A percentile compares a stretch with the other conserved stretches of the same genome.
phyloP scores from a whole-genome alignment of 2,329 filamentous ascomycete genomes.

The Diaporthe ampelina region DNA sequence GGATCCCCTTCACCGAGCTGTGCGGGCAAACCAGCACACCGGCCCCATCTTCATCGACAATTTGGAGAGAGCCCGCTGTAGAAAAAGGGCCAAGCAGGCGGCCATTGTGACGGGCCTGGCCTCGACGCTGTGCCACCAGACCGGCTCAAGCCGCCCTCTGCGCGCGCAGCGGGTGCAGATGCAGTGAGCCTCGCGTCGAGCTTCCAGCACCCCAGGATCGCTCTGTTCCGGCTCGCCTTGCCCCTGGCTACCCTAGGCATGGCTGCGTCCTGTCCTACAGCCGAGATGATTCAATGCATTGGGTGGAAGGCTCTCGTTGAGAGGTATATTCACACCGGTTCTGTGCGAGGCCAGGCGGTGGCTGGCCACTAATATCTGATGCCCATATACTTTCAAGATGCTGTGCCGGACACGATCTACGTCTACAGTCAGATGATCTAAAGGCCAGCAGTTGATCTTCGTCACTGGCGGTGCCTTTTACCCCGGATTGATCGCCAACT shows the following conservation, averaged over 20 bases:
- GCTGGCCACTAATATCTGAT: slow-evolving; percentile 10
- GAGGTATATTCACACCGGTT: not conserved
- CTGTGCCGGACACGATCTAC: slow-evolving; percentile 7
- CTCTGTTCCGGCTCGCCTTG: not conserved
- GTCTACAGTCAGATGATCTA: not conserved
- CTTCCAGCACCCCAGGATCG: not conserved
- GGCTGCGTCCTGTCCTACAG: not conserved
- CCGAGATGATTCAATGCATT: not conserved
- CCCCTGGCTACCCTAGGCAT: not conserved
- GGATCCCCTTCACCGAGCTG: slow-evolving; percentile 2
- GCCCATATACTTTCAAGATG: not conserved
- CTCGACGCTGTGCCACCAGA: slow-evolving; percentile 21
- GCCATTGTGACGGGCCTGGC: slow-evolving; percentile 28
- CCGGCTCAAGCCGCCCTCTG: not conserved
- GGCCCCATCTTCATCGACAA: not conserved
- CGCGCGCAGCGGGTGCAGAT: not conserved
- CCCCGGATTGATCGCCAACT: slow-evolving; percentile 34
- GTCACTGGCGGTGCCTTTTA: not conserved
- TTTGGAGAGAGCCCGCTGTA: not conserved
- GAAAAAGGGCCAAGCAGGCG: not conserved
- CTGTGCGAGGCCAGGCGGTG: not conserved
- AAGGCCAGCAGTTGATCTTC: slow-evolving; percentile 1
- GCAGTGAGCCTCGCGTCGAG: slow-evolving; percentile 16
- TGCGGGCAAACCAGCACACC: not conserved
- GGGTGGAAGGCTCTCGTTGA: not conserved